Base-by-base conservation (phyloP, 2,329 filamentous ascomycete species). In the Hypoxylon sp. region DNA sequence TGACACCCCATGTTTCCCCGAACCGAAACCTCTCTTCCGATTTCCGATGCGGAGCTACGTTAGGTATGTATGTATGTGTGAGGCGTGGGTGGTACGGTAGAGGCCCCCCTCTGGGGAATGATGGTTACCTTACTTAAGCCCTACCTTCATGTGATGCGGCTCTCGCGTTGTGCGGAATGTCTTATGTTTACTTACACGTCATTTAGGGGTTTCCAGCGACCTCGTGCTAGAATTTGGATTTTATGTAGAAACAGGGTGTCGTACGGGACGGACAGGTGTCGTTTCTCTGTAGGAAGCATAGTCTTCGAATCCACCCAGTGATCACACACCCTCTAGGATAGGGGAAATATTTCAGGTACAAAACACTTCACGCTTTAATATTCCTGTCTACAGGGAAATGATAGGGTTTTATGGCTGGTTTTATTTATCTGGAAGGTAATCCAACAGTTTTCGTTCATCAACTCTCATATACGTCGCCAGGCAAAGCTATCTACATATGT, bases 161-260 rank as follows among this genome's bases (percentile, higher is more conserved):
- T 70, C 67, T 46, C 6, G 39, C 5, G 67, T 57, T 13, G 52
- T 42, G 64, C 63, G 47, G 31, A 9, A 17, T 61, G 60, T 62
- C 55, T 60, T 47, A 52, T 29, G 52, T 61, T 69, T 57, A 67
- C 63, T 63, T 59, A 47, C 63, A 60, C 63, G 48, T 52, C 59
- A 19, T 17, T 11, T 22, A n/a, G 19, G 31, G 22, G 26, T 19
- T 44, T 5, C 8, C 24, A 24, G 48, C 3, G 39, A 17, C 19
- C 13, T 50, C 17, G 6, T 37, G 2, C 14, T 31, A 22, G n/a
- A 31, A 46, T 13, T 46, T 17, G 19, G 5, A 11, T 61, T 17
- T 22, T 22, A 19, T 22, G 14, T 48, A 29, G 54, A 59, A 29
- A 17, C 13, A 33, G 19, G 13, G 14, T 6, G 5, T 8, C n/a